phyloP scores from a whole-genome alignment of 768 basidiomycete genomes.

The Chalciporus chontae region DNA sequence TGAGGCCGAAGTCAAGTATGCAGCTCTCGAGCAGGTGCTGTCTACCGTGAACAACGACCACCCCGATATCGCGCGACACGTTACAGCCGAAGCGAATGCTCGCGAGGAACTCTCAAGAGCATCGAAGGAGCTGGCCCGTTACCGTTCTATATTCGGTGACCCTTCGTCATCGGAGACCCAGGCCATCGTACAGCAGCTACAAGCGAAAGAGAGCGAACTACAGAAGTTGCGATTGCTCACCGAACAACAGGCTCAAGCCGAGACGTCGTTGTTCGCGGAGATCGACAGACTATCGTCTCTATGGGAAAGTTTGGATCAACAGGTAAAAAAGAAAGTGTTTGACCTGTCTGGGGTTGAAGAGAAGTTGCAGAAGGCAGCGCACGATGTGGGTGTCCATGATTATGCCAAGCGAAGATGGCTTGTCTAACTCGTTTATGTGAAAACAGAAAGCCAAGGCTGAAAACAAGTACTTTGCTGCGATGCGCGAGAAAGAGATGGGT shows the following conservation, averaged over 20 bases:
- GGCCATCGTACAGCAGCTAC: conserved; percentile 51
- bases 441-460: conserved; percentile 92
- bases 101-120: conserved; percentile 45
- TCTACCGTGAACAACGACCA: conserved; percentile 41
- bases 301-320: conserved; percentile 81
- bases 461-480: conserved; percentile 88
- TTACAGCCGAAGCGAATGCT: conserved; percentile 48
- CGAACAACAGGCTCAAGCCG: conserved; percentile 62
- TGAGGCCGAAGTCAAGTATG: conserved; percentile 46
- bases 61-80: conserved; percentile 50
- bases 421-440: background rate
- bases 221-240: conserved; percentile 58
- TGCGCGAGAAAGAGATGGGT: conserved; percentile 84
- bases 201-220: conserved; percentile 66
- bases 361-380: conserved; percentile 53
- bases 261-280: conserved; percentile 77
- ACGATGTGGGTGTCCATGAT: conserved; percentile 55
- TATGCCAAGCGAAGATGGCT: background rate
- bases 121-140: conserved; percentile 52
- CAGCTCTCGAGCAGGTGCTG: conserved; percentile 52
- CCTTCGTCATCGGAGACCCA: conserved; percentile 48
- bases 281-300: conserved; percentile 81
- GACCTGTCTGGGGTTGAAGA: conserved; percentile 77
- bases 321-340: conserved; percentile 81
- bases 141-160: conserved; percentile 63